A percentile compares a stretch with the other conserved stretches of the same genome.
Evolutionary conservation across 805 yeast species (phyloP).

Genomic region (Wickerhamomyces bovis): DNA sequence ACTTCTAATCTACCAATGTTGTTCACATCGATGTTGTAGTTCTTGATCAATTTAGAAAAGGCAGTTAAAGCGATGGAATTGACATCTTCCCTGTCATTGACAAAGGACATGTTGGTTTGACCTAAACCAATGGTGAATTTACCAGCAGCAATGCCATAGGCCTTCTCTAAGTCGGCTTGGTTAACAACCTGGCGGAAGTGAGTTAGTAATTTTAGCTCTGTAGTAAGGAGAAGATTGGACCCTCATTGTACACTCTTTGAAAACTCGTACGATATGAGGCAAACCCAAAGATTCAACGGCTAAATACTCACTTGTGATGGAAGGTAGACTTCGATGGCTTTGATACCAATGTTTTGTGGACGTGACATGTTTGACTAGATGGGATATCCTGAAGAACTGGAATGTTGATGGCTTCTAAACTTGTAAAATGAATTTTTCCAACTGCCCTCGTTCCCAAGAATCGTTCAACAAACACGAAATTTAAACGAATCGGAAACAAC

Average conservation of each 20-base stretch:
- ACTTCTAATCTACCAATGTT: conserved; percentile 93
- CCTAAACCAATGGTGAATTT: conserved; percentile 98
- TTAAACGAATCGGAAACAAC: background rate
- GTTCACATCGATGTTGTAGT: conserved; percentile 76
- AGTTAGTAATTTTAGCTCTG: background rate
- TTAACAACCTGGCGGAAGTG: conserved; percentile 50
- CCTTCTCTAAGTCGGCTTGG: conserved; percentile 82
- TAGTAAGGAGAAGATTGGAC: background rate
- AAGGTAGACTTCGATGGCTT: conserved; percentile 88
- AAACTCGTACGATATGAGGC: background rate
- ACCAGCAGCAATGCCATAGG: conserved; percentile 84
- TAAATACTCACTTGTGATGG: conserved; percentile 56
- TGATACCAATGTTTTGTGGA: conserved; percentile 91
- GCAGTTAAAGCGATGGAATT: conserved; percentile 94
- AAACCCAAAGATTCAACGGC: background rate
- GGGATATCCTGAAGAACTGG: background rate
- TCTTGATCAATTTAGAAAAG: conserved; percentile 64
- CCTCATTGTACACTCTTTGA: background rate
- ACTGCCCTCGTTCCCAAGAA: background rate
- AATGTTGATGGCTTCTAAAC: background rate
- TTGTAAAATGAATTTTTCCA: background rate
- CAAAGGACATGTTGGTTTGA: conserved; percentile 96
- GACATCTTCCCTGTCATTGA: conserved; percentile 95
- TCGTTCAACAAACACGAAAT: background rate
- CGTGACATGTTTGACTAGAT: conserved; percentile 17